phyloP scores from a whole-genome alignment of 768 basidiomycete species.

The Crepidotus variabilis region DNA sequence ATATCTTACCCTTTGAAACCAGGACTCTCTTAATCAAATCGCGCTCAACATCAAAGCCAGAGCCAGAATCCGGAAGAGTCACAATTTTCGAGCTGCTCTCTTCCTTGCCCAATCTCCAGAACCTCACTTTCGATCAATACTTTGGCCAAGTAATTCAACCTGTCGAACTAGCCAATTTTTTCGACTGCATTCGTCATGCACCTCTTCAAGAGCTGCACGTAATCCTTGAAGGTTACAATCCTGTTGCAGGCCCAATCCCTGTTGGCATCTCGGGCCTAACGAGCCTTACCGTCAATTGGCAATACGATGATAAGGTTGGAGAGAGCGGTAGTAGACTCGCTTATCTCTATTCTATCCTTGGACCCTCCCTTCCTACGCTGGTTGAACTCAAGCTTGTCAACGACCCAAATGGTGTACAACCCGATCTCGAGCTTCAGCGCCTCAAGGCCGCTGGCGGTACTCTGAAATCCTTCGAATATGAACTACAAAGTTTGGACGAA shows the following conservation, averaged over 20 bases:
- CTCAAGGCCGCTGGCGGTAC: conserved; percentile 8
- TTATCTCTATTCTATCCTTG: conserved; percentile 1
- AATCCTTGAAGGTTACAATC: not conserved
- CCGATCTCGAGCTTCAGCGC: conserved; percentile 2
- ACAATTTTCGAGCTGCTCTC: conserved; percentile 2
- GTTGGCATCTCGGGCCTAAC: conserved; percentile 5
- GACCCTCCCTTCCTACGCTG: conserved; percentile 6
- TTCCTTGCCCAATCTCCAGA: conserved; percentile 6
- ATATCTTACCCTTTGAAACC: not conserved
- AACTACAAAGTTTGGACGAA: not conserved
- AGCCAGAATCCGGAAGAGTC: not conserved
- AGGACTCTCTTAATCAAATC: not conserved
- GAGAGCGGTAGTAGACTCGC: not conserved
- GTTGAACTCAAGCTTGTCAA: conserved; percentile 1
- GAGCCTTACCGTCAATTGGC: conserved; percentile 6
- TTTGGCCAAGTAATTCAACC: not conserved
- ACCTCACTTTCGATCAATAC: not conserved
- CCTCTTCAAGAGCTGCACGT: conserved; percentile 6
- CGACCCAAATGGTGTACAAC: not conserved
- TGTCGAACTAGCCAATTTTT: conserved; percentile 1
- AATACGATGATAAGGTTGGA: not conserved
- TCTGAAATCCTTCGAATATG: conserved; percentile 4
- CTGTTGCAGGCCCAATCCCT: not conserved
- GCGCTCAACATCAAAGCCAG: no score
- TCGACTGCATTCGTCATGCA: conserved; percentile 2